Percentiles rank a stretch among this genome's conserved stretches.
Conservation (phyloP, 116 monocot genomes). For the Phalaenopsis hybrid region DNA sequence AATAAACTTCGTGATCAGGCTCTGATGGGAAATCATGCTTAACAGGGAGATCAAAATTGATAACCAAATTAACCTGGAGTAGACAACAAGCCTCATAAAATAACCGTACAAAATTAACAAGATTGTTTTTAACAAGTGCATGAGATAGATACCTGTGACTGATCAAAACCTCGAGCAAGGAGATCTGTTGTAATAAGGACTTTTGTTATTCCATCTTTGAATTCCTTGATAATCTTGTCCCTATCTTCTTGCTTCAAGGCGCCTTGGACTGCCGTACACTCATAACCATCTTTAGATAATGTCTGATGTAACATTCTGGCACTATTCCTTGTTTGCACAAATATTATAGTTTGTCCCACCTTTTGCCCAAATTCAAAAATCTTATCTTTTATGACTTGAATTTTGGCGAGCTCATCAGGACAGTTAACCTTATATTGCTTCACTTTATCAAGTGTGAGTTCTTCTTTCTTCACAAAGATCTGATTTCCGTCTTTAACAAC, state of each 20-base stretch:
- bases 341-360: conserved; percentile 93
- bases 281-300: conserved; percentile 66
- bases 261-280: conserved; percentile 90
- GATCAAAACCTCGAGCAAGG: conserved; percentile 97
- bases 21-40: conserved; percentile 47
- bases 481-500: conserved; percentile 69
- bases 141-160: conserved; percentile 59
- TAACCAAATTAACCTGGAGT: conserved; percentile 78
- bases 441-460: conserved; percentile 71
- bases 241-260: conserved; percentile 69
- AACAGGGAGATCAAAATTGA: conserved; percentile 90
- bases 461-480: conserved; percentile 92
- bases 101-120: background rate
- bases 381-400: conserved; percentile 73
- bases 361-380: conserved; percentile 93
- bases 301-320: conserved; percentile 60
- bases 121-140: background rate
- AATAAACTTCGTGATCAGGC: conserved; percentile 93
- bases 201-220: conserved; percentile 82
- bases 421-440: conserved; percentile 90
- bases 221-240: conserved; percentile 82
- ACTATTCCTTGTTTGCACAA: conserved; percentile 82
- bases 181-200: conserved; percentile 95
- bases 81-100: background rate
- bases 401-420: conserved; percentile 74